Evolutionary conservation across 1,139 yeast species (phyloP).

Genomic region (Blastobotrys ciferrii): DNA sequence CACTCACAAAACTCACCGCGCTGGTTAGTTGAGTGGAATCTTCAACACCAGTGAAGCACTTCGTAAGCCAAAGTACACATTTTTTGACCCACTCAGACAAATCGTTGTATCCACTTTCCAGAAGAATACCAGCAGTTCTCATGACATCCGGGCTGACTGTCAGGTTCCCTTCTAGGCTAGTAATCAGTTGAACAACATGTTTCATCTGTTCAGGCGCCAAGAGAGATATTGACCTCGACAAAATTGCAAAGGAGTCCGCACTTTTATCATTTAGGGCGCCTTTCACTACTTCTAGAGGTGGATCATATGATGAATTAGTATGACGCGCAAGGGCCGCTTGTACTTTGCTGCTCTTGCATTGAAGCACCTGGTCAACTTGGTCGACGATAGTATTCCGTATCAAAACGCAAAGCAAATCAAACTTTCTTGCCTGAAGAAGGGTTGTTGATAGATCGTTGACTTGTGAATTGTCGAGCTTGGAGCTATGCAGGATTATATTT

Average conservation of each 20-base stretch:
- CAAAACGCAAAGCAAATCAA: conserved; percentile 3
- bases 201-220: conserved; percentile 2
- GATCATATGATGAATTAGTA: not conserved
- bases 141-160: conserved; percentile 5
- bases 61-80: conserved; percentile 30
- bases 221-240: conserved; percentile 7
- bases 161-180: not conserved
- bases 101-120: not conserved
- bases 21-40: conserved; percentile 15
- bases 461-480: conserved; percentile 3
- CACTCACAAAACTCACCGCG: conserved; percentile 13
- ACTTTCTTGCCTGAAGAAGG: not conserved
- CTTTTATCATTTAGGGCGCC: not conserved
- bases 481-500: not conserved
- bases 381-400: conserved; percentile 5
- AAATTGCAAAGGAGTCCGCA: conserved; percentile 6
- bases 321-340: conserved; percentile 11
- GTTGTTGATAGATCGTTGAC: not conserved
- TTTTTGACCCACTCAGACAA: conserved; percentile 14
- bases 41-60: conserved; percentile 28
- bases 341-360: not conserved
- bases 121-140: not conserved
- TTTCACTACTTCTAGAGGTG: conserved; percentile 1
- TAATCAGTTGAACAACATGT: not conserved
- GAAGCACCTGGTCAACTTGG: not conserved